Conservation (phyloP, 352 stramenopile genomes). For the Phytophthora melonis region DNA sequence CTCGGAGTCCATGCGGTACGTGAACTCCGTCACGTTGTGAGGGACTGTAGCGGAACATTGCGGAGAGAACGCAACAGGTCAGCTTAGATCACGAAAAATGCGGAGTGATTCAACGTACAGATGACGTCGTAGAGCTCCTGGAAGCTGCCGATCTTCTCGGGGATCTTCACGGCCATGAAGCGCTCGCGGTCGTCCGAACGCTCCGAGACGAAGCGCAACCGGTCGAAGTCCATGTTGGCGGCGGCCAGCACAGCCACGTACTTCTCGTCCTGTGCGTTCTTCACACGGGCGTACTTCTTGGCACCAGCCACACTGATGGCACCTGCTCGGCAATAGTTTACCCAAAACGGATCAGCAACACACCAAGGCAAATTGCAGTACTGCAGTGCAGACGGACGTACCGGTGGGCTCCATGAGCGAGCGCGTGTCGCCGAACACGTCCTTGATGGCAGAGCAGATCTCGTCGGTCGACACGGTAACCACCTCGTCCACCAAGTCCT, state of each 20-base stretch:
- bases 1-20: slow-evolving; percentile 93
- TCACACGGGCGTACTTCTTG: slow-evolving; percentile 93
- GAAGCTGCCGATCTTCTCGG: slow-evolving; percentile 95
- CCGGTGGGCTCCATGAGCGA: slow-evolving; percentile 95
- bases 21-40: slow-evolving; percentile 97
- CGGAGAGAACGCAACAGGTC: slow-evolving; percentile 1
- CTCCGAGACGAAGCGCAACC: slow-evolving; percentile 94
- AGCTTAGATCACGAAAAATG: neutral
- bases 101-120: slow-evolving; percentile 48
- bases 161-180: slow-evolving; percentile 96
- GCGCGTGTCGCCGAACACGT: slow-evolving; percentile 94
- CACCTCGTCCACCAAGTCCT: slow-evolving; percentile 96
- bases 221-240: slow-evolving; percentile 99
- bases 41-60: slow-evolving; percentile 51
- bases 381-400: slow-evolving; percentile 10
- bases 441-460: slow-evolving; percentile 94
- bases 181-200: slow-evolving; percentile 95
- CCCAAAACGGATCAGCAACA: neutral
- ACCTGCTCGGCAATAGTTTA: slow-evolving; percentile 52
- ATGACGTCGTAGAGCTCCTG: slow-evolving; percentile 81
- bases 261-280: slow-evolving; percentile 68
- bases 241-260: slow-evolving; percentile 96
- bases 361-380: neutral
- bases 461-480: slow-evolving; percentile 98
- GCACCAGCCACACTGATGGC: slow-evolving; percentile 96